A percentile compares a stretch with the other conserved stretches of the same genome.
phyloP scores from a whole-genome alignment of 2,329 filamentous ascomycete species.

The Phialocephala sp. region DNA sequence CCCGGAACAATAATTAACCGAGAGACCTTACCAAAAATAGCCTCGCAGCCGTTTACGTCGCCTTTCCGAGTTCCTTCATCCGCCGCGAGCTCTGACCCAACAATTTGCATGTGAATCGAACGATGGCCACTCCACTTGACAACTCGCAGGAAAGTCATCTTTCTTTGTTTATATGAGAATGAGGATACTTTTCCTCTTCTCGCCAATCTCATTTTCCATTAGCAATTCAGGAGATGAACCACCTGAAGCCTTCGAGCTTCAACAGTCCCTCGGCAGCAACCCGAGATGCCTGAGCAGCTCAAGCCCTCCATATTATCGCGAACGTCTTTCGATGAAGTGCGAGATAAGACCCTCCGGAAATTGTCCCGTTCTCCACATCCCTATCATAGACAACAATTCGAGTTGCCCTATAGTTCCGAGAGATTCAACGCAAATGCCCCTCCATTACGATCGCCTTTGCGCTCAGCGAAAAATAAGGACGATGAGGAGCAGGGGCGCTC shows the following conservation, averaged over 20 bases:
- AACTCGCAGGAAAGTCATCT: slow-evolving; percentile 5
- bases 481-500: slow-evolving; percentile 41
- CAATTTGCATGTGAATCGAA: slow-evolving; percentile 35
- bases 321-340: slow-evolving; percentile 33
- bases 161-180: slow-evolving; percentile 10
- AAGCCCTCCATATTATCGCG: slow-evolving; percentile 28
- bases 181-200: neutral
- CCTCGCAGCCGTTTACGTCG: slow-evolving; percentile 19
- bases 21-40: slow-evolving; percentile 14
- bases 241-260: slow-evolving; percentile 27
- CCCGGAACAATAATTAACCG: slow-evolving; percentile 11
- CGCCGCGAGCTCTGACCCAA: slow-evolving; percentile 17
- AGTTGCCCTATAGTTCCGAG: slow-evolving; percentile 59
- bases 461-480: slow-evolving; percentile 38
- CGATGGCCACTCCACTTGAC: slow-evolving; percentile 26
- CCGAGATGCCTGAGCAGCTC: slow-evolving; percentile 39
- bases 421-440: slow-evolving; percentile 37
- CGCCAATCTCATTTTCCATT: neutral
- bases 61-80: slow-evolving; percentile 10
- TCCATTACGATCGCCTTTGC: slow-evolving; percentile 35
- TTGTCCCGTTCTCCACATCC: slow-evolving; percentile 67
- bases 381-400: slow-evolving; percentile 64
- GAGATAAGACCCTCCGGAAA: slow-evolving; percentile 35
- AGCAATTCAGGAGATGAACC: slow-evolving; percentile 31
- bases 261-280: slow-evolving; percentile 25